Evolutionary conservation across 371 early-diverging fungal genomes (phyloP), one percentile per base, ranked within the genome.

Genomic region (Rhizopus sp.): DNA sequence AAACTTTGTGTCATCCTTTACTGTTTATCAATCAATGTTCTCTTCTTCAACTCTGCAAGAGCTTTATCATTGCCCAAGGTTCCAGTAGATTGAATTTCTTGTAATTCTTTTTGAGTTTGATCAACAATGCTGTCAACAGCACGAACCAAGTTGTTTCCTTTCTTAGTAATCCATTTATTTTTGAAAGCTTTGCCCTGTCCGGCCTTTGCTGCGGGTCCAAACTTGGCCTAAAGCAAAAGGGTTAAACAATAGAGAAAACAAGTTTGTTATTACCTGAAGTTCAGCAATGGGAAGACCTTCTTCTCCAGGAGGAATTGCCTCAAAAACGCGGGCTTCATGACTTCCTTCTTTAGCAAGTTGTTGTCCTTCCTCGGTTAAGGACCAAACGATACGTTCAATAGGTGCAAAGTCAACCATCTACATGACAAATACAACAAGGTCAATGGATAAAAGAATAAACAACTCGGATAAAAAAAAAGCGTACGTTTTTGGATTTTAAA

Each of bases 151-250:
- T 84, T 90, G 57, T 65, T 68, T 8, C 87, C 89, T 52, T 83
- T 83, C 78, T 96, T 96, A 59, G 84, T 82, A 67, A 98, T 88
- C 98, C 98, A 98, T 77, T 94, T 96, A 85, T 95, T 93, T 75
- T 93, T 92, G 80, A 98, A 90, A 34, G 96, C 96, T 68, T 89
- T 91, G 53, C 94, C 95, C 75, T 95, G 95, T 38, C 98, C 98
- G 62, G 95, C 85, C 73, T 90, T 93, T 62, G 93, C 92, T 38
- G 86, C 70, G 33, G 86, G 78, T 38, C 94, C 95, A 49, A 92
- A 79, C 49, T 69, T 72, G 8, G 68, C 59, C 79, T 78, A 55
- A 17, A 16, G 9, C 30, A 34, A 10, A 17, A 17, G 3, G 10
- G 33, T 37, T 16, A 29, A 17, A 10, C 29, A 33, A 38, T 47